Evolutionary conservation across 768 basidiomycete species (phyloP).

Genomic region (Fibroporia radiculosa): DNA sequence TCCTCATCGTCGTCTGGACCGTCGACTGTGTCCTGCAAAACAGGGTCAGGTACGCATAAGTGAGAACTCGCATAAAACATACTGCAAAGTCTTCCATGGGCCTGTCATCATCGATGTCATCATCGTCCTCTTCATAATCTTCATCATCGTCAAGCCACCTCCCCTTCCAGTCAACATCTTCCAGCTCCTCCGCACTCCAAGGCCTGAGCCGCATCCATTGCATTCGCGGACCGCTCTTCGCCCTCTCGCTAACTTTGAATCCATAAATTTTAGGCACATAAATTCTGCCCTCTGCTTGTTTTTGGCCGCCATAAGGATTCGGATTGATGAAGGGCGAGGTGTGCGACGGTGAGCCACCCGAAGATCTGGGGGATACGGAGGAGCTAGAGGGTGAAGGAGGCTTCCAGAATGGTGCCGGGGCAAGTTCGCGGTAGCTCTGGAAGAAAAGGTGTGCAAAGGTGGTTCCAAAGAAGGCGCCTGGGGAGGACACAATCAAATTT

Average conservation of each 20-base stretch:
- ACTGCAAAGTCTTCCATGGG: conserved; percentile 88
- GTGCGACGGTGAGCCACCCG: conserved; percentile 13
- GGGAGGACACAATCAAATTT: conserved; percentile 1
- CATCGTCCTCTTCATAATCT: conserved; percentile 48
- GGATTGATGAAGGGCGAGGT: conserved; percentile 73
- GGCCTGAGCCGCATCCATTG: conserved; percentile 91
- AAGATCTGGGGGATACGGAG: conserved; percentile 44
- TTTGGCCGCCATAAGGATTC: conserved; percentile 84
- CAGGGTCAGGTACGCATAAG: neutral
- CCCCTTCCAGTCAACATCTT: conserved; percentile 86
- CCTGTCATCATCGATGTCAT: conserved; percentile 43
- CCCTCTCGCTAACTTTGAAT: conserved; percentile 93
- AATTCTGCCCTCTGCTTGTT: conserved; percentile 76
- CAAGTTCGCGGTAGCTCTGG: conserved; percentile 94
- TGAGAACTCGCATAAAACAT: conserved; percentile 19
- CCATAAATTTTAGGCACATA: conserved; percentile 94
- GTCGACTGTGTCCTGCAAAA: conserved; percentile 30
- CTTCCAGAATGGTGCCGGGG: conserved; percentile 89
- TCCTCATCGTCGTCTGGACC: conserved; percentile 45
- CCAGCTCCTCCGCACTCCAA: conserved; percentile 69
- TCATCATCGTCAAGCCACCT: conserved; percentile 81
- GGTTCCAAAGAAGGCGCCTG: conserved; percentile 98
- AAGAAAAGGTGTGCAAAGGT: conserved; percentile 99
- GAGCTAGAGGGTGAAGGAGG: conserved; percentile 43
- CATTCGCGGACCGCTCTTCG: conserved; percentile 94